These are phyloP conservation scores for Gonapodya sp. DNA, from an alignment of 192 early-diverging fungal species.

Conservation along the genomic window DNA sequence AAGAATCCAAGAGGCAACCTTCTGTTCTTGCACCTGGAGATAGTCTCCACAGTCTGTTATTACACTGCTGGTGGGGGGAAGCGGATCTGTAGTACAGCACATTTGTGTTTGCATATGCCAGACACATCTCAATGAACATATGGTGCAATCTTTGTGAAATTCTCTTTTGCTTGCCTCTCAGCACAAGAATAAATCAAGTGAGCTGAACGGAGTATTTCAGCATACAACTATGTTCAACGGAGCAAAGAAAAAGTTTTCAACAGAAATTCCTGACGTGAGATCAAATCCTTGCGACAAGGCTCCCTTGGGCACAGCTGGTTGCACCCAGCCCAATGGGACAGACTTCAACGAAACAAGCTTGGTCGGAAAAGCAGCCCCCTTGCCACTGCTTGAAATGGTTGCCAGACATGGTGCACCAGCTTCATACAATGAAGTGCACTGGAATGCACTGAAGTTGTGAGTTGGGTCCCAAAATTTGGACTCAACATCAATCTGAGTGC, in stretches of 20 bases:
- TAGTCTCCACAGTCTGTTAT: too few relatives aligned
- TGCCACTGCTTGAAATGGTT: not conserved
- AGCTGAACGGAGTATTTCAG: too few relatives aligned
- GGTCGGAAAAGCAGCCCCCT: not conserved
- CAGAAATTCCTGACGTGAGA: not conserved
- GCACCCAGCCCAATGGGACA: not conserved
- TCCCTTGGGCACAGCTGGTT: not conserved
- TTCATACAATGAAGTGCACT: not conserved
- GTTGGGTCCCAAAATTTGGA: not conserved
- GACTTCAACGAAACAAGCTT: not conserved
- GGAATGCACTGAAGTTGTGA: not conserved
- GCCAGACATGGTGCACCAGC: not conserved
- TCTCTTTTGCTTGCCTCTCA: too few relatives aligned
- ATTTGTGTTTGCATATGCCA: too few relatives aligned
- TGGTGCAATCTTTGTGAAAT: too few relatives aligned
- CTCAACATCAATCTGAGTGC: not conserved
- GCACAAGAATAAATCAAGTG: too few relatives aligned
- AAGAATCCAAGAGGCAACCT: too few relatives aligned
- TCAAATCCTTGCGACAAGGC: not conserved
- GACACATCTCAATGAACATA: too few relatives aligned
- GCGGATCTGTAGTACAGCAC: too few relatives aligned
- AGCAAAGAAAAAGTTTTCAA: not conserved
- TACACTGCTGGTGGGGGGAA: too few relatives aligned
- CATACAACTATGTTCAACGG: not conserved
- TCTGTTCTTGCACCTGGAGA: too few relatives aligned